These are phyloP conservation scores for Erodium moschatum DNA, from an alignment of 441 rosid species.

Conservation along the genomic window DNA sequence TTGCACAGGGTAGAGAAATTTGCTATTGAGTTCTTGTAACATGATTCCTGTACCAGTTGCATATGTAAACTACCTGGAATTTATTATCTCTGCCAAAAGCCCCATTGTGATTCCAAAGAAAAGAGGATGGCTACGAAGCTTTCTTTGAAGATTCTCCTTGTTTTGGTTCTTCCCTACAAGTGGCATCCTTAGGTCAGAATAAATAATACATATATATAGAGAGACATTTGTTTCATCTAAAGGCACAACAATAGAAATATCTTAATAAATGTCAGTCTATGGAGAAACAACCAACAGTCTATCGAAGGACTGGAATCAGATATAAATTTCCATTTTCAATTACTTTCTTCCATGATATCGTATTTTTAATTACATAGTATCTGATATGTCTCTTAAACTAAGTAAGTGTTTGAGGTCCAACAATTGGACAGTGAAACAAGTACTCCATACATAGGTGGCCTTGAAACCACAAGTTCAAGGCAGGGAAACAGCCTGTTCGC, in stretches of 20 bases:
- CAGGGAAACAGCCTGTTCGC: not conserved
- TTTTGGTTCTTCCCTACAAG: constrained; percentile 28
- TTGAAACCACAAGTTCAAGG: not conserved
- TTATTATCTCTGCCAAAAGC: constrained; percentile 88
- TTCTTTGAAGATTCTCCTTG: constrained; percentile 40
- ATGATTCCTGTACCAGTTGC: constrained; percentile 14
- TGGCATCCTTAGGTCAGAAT: constrained; percentile 17
- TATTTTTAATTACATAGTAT: not conserved
- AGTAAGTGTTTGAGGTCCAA: not conserved
- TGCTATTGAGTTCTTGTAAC: not conserved
- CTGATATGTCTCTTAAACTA: not conserved
- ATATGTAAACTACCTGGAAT: constrained; percentile 65
- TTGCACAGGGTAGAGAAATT: not conserved
- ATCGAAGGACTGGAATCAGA: not conserved
- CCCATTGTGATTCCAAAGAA: constrained; percentile 94
- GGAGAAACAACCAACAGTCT: not conserved
- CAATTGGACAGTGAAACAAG: not conserved
- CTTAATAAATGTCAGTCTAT: not conserved
- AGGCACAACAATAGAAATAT: not conserved
- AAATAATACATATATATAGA: constrained; percentile 12
- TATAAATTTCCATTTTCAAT: not conserved
- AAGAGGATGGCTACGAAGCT: constrained; percentile 76
- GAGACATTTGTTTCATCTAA: not conserved
- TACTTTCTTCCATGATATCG: not conserved
- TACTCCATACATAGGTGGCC: not conserved